phyloP scores from a whole-genome alignment of 2,329 filamentous ascomycete species.

The Aspergillus tubingensis region DNA sequence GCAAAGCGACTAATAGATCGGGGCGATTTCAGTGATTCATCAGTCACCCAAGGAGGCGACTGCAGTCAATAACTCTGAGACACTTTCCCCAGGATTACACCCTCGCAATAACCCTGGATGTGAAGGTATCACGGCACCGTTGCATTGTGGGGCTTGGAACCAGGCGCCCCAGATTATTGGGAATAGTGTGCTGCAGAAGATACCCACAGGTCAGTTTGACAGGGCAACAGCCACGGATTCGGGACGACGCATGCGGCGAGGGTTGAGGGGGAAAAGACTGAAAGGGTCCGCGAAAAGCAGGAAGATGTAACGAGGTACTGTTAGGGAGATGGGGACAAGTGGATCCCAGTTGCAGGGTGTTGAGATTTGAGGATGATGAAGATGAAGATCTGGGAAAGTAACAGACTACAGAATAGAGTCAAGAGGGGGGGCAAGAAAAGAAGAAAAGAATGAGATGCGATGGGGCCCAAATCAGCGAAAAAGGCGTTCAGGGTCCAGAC shows the following conservation, averaged over 20 bases:
- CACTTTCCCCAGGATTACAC: too few species aligned
- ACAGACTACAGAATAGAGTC: too few species aligned
- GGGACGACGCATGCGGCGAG: conserved; percentile 17
- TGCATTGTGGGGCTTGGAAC: conserved; percentile 10
- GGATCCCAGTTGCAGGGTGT: neutral
- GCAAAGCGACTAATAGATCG: neutral
- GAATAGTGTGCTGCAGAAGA: conserved; percentile 14
- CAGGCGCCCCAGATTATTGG: conserved; percentile 10
- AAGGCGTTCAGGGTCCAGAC: conserved; percentile 2
- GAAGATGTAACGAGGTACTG: too few species aligned
- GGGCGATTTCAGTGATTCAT: neutral
- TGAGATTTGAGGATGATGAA: neutral
- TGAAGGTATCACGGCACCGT: conserved; percentile 4
- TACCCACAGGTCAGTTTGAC: conserved; percentile 15
- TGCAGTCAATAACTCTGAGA: neutral
- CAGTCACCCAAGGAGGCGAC: neutral
- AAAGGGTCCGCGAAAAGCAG: neutral
- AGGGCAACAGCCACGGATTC: conserved; percentile 15
- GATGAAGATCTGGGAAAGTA: neutral
- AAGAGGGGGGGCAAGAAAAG: too few species aligned
- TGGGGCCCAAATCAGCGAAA: neutral
- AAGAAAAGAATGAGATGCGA: neutral
- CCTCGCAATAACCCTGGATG: neutral
- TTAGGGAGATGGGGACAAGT: neutral
- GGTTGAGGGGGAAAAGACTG: neutral